Percentiles rank a stretch among this genome's conserved stretches.
phyloP scores from a whole-genome alignment of 352 stramenopile genomes.

The Elongisporangium undulatum region DNA sequence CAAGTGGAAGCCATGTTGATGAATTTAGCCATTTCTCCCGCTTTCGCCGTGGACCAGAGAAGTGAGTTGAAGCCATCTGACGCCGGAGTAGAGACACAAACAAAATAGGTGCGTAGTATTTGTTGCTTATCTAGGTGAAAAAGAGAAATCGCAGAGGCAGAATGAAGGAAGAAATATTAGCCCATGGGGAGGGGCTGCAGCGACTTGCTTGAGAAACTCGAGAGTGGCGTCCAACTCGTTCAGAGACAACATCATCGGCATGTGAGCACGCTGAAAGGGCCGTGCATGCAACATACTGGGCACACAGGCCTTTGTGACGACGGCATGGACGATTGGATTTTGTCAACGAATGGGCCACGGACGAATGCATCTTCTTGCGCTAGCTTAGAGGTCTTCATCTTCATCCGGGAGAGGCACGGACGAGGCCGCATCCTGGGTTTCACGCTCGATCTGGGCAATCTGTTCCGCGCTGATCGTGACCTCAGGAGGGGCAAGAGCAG shows the following conservation, averaged over 20 bases:
- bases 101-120: slow-evolving; percentile 3
- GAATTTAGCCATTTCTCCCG: too few species aligned
- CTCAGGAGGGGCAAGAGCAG: slow-evolving; percentile 95
- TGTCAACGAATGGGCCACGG: neutral
- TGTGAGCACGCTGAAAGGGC: too few species aligned
- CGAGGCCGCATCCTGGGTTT: slow-evolving; percentile 88
- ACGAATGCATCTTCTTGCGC: slow-evolving; percentile 4
- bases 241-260: too few species aligned
- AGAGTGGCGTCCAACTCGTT: too few species aligned
- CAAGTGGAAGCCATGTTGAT: too few species aligned
- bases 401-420: slow-evolving; percentile 95
- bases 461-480: slow-evolving; percentile 94
- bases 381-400: slow-evolving; percentile 95
- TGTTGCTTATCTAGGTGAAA: slow-evolving; percentile 2
- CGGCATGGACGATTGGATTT: neutral
- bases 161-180: too few species aligned
- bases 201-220: too few species aligned
- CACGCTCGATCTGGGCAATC: slow-evolving; percentile 90
- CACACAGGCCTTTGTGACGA: neutral
- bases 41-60: too few species aligned
- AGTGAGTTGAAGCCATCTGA: too few species aligned
- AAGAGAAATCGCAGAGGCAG: neutral
- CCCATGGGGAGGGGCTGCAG: too few species aligned
- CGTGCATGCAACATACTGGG: too few species aligned
- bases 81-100: neutral